Base-by-base conservation (phyloP, 179 eudicot species). In the Amaranthus tricolor region DNA sequence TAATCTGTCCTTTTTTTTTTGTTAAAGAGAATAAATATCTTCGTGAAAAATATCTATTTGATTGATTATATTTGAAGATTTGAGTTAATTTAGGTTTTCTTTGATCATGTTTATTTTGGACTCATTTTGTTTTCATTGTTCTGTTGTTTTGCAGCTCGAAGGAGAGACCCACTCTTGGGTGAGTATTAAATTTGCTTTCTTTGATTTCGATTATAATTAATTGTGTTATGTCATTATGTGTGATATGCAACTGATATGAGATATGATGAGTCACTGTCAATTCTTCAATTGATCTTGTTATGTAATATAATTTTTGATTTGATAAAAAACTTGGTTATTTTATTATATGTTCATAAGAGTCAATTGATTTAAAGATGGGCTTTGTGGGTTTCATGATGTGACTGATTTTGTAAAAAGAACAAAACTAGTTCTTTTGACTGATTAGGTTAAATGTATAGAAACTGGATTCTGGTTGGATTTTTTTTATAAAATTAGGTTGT, bases 121-220 rank as follows among this genome's bases (percentile, higher is more conserved):
- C 20, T 62, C 24, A 53, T 48, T 68, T 55, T 74, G 20, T 15
- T 74, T 62, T 68, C 24, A 13, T 78, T 62, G 49, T 62, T 75
- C 76, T 73, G 61, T 48, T 68, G 21, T 81, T 17, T 7, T 85
- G 91, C 95, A 95, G 99, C 99, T 95, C 99, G 89, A 95, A 95
- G 99, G 99, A 95, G 97, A 95, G 83, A 82, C 99, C 99, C 90
- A 91, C 99, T 93, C 99, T 95, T 59, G 99, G 99, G 99, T 95
- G 85, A 86, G 93, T 78, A 62, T 71, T 67, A 31, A 31, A 21
- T 53, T 60, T 40, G 74, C 53, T 52, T n/a, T 70, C 55, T 66
- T 73, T 51, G 15, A 44, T 66, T 71, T 61, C 16, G 6, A 24
- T 48, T 71, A 75, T 59, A 7, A 9, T 68, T 78, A 19, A 44